Conservation (phyloP, 805 yeast genomes). For the Lachancea sp. region DNA sequence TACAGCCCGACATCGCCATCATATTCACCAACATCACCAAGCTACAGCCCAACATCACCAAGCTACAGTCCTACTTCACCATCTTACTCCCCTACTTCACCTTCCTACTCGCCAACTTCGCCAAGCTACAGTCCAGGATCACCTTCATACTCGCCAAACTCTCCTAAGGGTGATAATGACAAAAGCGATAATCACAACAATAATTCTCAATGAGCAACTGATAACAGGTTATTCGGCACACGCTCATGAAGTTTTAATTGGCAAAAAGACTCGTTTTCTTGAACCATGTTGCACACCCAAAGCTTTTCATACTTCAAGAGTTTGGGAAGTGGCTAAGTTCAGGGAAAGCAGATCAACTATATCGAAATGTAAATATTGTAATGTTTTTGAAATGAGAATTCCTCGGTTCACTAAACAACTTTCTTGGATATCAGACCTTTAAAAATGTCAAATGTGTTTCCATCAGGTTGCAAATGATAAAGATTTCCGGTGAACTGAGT, state of each 20-base stretch:
- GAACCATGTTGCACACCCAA: background rate
- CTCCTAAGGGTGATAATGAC: constrained; percentile 9
- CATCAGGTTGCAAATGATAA: constrained; percentile 87
- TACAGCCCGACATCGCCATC: constrained; percentile 44
- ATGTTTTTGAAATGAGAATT: constrained; percentile 5
- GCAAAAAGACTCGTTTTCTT: background rate
- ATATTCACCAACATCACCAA: constrained; percentile 42
- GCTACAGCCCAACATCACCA: constrained; percentile 46
- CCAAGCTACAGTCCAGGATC: constrained; percentile 58
- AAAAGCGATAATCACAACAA: constrained; percentile 35
- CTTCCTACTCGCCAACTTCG: constrained; percentile 63
- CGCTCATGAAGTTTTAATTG: background rate
- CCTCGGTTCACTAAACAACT: constrained; percentile 14
- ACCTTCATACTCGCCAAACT: constrained; percentile 56
- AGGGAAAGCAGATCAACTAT: background rate
- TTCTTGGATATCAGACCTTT: constrained; percentile 74
- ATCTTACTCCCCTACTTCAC: constrained; percentile 45
- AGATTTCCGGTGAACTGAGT: constrained; percentile 46
- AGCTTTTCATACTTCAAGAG: background rate
- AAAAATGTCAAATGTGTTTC: constrained; percentile 94
- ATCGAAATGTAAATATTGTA: constrained; percentile 6
- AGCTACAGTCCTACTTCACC: constrained; percentile 66
- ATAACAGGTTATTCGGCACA: constrained; percentile 2
- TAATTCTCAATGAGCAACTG: constrained; percentile 1
- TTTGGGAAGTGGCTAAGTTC: background rate